These are phyloP conservation scores for Alternaria longipes DNA, from an alignment of 2,329 filamentous ascomycete species.

Conservation along the genomic window DNA sequence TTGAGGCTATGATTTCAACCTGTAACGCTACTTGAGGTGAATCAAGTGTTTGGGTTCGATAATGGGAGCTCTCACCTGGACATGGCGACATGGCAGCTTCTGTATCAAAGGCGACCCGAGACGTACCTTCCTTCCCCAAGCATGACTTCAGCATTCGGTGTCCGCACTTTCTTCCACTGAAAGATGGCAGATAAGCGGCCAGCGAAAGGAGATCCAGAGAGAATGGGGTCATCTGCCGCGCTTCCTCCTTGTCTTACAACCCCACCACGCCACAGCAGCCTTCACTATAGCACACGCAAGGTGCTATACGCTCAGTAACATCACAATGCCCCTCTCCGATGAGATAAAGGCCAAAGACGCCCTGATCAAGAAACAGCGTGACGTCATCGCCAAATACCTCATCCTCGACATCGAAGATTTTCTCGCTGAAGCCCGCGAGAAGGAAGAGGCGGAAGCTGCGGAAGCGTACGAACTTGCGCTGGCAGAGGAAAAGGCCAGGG, in stretches of 20 bases:
- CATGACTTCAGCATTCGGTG: neutral
- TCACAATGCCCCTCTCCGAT: conserved; percentile 3
- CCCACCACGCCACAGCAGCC: neutral
- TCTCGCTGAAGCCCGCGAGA: neutral
- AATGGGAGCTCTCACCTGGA: neutral
- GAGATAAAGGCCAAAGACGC: conserved; percentile 2
- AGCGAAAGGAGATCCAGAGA: neutral
- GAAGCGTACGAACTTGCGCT: conserved; percentile 2
- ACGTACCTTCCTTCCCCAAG: neutral
- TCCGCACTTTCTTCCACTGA: neutral
- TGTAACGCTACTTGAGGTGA: neutral
- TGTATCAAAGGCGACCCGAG: neutral
- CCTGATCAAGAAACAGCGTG: conserved; percentile 7
- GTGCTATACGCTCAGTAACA: neutral
- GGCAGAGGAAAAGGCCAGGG: conserved; percentile 5
- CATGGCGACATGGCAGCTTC: neutral
- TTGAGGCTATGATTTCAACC: neutral
- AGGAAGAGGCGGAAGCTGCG: conserved; percentile 2
- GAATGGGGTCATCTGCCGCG: neutral
- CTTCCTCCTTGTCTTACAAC: neutral
- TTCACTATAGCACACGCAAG: neutral
- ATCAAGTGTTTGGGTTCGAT: neutral
- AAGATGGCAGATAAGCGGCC: neutral
- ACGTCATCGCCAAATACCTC: conserved; percentile 13
- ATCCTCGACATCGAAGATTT: conserved; percentile 14